A percentile compares a stretch with the other conserved stretches of the same genome.
These are phyloP conservation scores for Pseudogymnoascus sp. DNA, from an alignment of 2,329 filamentous ascomycete genomes.

Conservation along the genomic window DNA sequence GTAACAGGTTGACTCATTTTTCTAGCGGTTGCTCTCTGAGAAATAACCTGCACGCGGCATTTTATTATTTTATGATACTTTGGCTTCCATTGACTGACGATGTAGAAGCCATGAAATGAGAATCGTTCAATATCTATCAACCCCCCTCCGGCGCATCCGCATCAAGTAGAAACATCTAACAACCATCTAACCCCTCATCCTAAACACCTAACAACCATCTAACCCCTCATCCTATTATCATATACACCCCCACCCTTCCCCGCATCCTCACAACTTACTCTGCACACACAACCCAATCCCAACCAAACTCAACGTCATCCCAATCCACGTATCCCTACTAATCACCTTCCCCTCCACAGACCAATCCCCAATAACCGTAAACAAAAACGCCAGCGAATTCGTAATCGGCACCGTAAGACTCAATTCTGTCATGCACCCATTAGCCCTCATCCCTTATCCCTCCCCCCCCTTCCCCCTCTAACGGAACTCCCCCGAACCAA, in stretches of 20 bases:
- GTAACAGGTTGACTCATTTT: neutral
- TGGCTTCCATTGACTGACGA: neutral
- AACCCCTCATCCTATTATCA: neutral
- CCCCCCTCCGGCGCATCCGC: neutral
- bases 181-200: neutral
- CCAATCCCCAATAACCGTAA: constrained; percentile 92
- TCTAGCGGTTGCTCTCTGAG: neutral
- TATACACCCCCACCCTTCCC: neutral
- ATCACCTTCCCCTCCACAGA: constrained; percentile 90
- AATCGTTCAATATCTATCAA: neutral
- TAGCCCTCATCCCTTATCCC: neutral
- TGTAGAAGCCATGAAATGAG: neutral
- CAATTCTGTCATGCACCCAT: constrained; percentile 49
- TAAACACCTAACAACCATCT: neutral
- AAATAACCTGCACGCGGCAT: neutral
- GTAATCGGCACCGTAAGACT: constrained; percentile 91
- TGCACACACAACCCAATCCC: constrained; percentile 81
- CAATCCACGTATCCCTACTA: constrained; percentile 72
- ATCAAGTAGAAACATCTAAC: neutral
- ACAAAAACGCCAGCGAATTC: constrained; percentile 90
- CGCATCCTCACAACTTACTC: constrained; percentile 36
- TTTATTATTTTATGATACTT: neutral
- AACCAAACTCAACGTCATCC: constrained; percentile 67
- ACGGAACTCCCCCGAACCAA: constrained; percentile 3
- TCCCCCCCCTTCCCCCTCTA: neutral